Evolutionary conservation across 176 grass and related monocot genomes (phyloP), one percentile per base, ranked within the genome.

Genomic region (Bromus sterilis): DNA sequence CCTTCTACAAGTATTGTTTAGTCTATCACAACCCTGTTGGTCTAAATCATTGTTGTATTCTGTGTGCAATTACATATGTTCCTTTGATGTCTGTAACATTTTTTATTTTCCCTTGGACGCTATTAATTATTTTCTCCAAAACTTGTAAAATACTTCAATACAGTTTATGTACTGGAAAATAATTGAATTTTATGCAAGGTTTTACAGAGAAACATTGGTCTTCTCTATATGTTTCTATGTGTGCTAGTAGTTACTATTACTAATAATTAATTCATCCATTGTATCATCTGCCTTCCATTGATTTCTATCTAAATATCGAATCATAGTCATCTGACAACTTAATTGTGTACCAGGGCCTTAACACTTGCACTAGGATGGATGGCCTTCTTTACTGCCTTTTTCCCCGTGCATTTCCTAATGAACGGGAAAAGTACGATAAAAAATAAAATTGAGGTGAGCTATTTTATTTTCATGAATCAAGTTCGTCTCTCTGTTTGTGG

Each of bases 371-470:
- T 85, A 51, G 96, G 96, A 63, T 99, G 96, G 96, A 63, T 99
- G 14, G 82, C 64, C 44, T 99, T 99, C 65, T 99, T 94, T 86
- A 83, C 96, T 63, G 88, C 86, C 46, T 99, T 99, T 75, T 85
- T 99, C 2, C 91, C 93, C 2, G 91, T 91, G 39, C 93, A 93
- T 95, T 95, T 93, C 80, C 71, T 99, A 77, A 82, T 99, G 67
- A 93, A 85, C 88, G 96, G 91, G 7, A 83, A 94, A 87, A 43
- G 85, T 53, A 97, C 91, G 84, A 32, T 77, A 63, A 91, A 89
- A 57, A 71, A 80, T 83, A 93, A 95, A 95, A 91, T 99, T 82
- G 96, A 99, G 87, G 96, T 99, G 69, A 71, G 30, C 43, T 82
- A 64, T 60, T 73, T 59, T 15, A 39, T 43, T 20, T 77, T 1